Evolutionary conservation across 306 rosid genomes (phyloP).

Genomic region (Dalbergia cultrata): DNA sequence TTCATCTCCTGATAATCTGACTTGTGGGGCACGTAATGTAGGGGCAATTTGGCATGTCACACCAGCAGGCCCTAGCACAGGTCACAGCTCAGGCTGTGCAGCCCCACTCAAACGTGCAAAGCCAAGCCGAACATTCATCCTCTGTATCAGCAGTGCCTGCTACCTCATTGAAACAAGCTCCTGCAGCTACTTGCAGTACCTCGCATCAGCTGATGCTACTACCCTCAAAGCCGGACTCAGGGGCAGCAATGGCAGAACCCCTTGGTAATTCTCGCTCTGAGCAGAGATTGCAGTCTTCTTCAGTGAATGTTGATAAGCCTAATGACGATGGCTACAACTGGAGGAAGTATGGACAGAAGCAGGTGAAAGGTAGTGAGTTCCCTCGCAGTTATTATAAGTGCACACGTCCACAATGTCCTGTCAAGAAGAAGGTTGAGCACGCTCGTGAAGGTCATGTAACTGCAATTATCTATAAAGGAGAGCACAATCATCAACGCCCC

Average conservation of each 20-base stretch:
- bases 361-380: conserved; percentile 84
- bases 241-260: conserved; percentile 47
- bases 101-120: conserved; percentile 53
- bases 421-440: conserved; percentile 87
- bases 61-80: conserved; percentile 78
- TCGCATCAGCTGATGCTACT: conserved; percentile 49
- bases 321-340: conserved; percentile 81
- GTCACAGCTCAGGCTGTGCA: conserved; percentile 69
- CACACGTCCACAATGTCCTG: conserved; percentile 74
- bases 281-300: conserved; percentile 57
- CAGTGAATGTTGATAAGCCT: conserved; percentile 66
- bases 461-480: conserved; percentile 81
- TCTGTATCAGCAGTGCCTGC: conserved; percentile 47
- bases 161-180: conserved; percentile 49
- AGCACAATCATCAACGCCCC: conserved; percentile 78
- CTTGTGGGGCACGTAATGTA: conserved; percentile 28
- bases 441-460: conserved; percentile 81
- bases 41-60: conserved; percentile 75
- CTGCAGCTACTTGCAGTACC: conserved; percentile 12
- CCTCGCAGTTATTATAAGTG: conserved; percentile 90
- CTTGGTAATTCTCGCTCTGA: conserved; percentile 55
- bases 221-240: conserved; percentile 33
- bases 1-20: conserved; percentile 34
- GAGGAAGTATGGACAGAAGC: conserved; percentile 92
- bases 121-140: conserved; percentile 53